Percentiles rank a stretch among this genome's conserved stretches.
phyloP scores from a whole-genome alignment of 2,329 filamentous ascomycete species.

The Aspergillus glaucus region DNA sequence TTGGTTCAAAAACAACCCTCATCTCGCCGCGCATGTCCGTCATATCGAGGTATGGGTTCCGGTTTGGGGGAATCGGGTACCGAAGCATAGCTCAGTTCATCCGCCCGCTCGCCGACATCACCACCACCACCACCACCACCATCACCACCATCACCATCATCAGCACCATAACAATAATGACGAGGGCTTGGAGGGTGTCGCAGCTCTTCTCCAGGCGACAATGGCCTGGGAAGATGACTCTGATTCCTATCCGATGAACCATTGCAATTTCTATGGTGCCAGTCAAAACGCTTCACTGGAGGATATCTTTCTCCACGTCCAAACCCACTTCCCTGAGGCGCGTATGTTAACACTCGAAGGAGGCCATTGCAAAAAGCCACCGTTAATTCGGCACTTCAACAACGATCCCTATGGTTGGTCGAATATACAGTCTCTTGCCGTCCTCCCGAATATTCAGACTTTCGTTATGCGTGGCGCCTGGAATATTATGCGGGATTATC shows the following conservation, averaged over 20 bases:
- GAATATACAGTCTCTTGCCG: slow-evolving; percentile 35
- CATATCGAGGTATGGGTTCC: slow-evolving; percentile 75
- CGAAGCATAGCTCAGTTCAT: slow-evolving; percentile 41
- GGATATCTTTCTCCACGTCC: slow-evolving; percentile 61
- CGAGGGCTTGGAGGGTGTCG: slow-evolving; percentile 14
- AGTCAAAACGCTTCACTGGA: slow-evolving; percentile 63
- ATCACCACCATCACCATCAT: slow-evolving; percentile 1
- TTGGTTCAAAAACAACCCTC: slow-evolving; percentile 55
- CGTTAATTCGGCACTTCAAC: slow-evolving; percentile 57
- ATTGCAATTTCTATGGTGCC: slow-evolving; percentile 27
- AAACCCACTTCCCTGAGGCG: slow-evolving; percentile 53
- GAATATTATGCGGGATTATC: slow-evolving; percentile 62
- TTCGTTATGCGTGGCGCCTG: slow-evolving; percentile 69
- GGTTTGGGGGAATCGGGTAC: slow-evolving; percentile 55
- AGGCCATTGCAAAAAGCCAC: slow-evolving; percentile 70
- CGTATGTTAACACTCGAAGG: slow-evolving; percentile 67
- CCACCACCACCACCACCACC: slow-evolving; percentile 4
- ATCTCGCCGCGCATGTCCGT: slow-evolving; percentile 59
- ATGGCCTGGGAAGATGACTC: slow-evolving; percentile 23
- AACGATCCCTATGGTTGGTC: slow-evolving; percentile 23
- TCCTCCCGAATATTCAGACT: slow-evolving; percentile 55
- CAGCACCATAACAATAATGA: slow-evolving; percentile 12
- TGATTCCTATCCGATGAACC: slow-evolving; percentile 17
- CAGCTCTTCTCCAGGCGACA: slow-evolving; percentile 16
- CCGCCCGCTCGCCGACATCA: slow-evolving; percentile 18